Conservation (phyloP, 441 rosid species). For the Gossypium gossypioides region DNA sequence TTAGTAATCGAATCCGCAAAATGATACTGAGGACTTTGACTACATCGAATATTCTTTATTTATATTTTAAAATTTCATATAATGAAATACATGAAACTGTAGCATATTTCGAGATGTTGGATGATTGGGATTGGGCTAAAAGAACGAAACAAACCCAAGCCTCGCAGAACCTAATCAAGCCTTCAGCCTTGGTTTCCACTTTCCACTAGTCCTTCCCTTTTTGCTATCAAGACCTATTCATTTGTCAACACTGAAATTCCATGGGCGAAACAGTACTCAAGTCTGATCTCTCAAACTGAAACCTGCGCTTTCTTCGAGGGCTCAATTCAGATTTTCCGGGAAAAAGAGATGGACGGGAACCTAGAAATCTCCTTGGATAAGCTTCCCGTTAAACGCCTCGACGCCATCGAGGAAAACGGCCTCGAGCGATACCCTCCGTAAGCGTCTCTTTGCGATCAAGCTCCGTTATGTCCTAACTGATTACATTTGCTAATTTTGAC, state of each 20-base stretch:
- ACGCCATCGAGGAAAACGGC: slow-evolving; percentile 71
- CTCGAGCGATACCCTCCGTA: slow-evolving; percentile 67
- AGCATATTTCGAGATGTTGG: background rate
- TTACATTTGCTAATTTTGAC: no score
- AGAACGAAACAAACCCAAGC: background rate
- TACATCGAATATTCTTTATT: no score
- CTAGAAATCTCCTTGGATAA: slow-evolving; percentile 66
- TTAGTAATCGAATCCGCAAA: no score
- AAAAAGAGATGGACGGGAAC: slow-evolving; percentile 44
- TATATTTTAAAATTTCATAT: no score
- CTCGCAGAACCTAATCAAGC: background rate
- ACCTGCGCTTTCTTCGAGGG: background rate
- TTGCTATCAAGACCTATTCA: background rate
- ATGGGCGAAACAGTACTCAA: background rate
- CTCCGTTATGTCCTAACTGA: background rate
- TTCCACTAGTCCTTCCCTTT: background rate
- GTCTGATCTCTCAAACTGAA: background rate
- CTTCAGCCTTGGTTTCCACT: background rate
- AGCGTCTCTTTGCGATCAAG: slow-evolving; percentile 10
- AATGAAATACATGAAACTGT: no score
- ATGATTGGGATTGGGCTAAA: background rate
- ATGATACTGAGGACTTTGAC: no score
- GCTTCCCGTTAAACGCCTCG: slow-evolving; percentile 73
- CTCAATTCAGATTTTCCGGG: slow-evolving; percentile 5
- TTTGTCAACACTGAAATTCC: background rate